Conservation (phyloP, 2,329 filamentous ascomycete species). For the Nannizzia gypsea region DNA sequence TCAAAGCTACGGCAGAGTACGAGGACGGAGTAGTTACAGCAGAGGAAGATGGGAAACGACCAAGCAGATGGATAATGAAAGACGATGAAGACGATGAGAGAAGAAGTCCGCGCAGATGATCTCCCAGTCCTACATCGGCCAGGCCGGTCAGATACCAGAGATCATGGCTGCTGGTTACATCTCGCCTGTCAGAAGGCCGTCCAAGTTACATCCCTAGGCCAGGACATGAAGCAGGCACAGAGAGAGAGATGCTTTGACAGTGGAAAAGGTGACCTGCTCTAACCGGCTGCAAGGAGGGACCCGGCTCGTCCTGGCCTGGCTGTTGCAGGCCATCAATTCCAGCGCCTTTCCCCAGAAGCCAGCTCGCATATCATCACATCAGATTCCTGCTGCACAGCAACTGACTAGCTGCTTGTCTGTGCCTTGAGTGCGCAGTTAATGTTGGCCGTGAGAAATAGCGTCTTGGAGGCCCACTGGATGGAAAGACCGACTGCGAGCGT, state of each 20-base stretch:
- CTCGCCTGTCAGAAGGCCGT: neutral
- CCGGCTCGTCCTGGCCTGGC: neutral
- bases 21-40: no score
- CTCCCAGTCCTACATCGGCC: neutral
- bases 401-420: neutral
- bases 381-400: neutral
- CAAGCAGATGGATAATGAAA: no score
- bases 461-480: neutral
- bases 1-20: neutral
- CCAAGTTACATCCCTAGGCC: neutral
- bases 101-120: constrained; percentile 1
- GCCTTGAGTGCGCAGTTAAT: neutral
- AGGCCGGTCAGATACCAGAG: neutral
- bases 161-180: neutral
- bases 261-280: neutral
- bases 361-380: neutral
- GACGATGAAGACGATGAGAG: neutral
- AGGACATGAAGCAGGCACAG: no score
- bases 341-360: neutral
- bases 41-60: no score
- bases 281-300: neutral
- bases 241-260: no score
- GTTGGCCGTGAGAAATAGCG: neutral
- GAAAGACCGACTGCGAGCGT: neutral
- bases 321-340: neutral